phyloP scores from a whole-genome alignment of 345 rosid genomes.

The Ceriops tagal region DNA sequence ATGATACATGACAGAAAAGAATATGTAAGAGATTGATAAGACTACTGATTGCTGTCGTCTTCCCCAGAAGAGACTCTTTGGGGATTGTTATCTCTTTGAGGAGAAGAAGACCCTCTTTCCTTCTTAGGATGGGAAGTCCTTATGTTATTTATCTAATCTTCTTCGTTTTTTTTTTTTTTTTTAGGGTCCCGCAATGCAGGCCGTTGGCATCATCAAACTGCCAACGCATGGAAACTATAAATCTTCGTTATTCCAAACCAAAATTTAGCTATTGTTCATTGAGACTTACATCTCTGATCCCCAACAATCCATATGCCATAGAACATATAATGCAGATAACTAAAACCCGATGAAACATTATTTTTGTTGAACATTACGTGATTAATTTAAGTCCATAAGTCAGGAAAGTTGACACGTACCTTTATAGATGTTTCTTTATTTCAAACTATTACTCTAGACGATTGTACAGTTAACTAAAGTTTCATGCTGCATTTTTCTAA shows the following conservation, averaged over 20 bases:
- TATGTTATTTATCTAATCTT: not conserved
- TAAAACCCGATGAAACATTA: not conserved
- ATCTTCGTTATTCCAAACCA: not conserved
- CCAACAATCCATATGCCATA: constrained; percentile 8
- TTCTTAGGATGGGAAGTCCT: constrained; percentile 19
- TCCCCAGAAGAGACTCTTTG: constrained; percentile 14
- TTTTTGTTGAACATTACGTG: too few relatives aligned
- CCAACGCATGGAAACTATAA: constrained; percentile 33
- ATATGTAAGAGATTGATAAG: constrained; percentile 4
- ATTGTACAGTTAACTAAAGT: too few relatives aligned
- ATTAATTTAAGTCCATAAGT: too few relatives aligned
- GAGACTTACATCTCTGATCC: constrained; percentile 2
- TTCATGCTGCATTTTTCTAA: too few relatives aligned
- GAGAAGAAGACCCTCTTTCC: constrained; percentile 34
- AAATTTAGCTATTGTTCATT: not conserved
- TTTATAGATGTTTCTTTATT: too few relatives aligned
- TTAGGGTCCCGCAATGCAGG: constrained; percentile 17
- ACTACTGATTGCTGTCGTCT: not conserved
- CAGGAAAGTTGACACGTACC: too few relatives aligned
- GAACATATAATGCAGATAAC: too few relatives aligned
- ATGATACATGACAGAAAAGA: constrained; percentile 27
- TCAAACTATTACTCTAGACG: too few relatives aligned
- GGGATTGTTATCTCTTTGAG: constrained; percentile 30
- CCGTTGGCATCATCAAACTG: constrained; percentile 29
- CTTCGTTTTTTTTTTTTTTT: not conserved